Evolutionary conservation across 2,329 filamentous ascomycete species (phyloP).

Genomic region (Hypoxylon sp.): DNA sequence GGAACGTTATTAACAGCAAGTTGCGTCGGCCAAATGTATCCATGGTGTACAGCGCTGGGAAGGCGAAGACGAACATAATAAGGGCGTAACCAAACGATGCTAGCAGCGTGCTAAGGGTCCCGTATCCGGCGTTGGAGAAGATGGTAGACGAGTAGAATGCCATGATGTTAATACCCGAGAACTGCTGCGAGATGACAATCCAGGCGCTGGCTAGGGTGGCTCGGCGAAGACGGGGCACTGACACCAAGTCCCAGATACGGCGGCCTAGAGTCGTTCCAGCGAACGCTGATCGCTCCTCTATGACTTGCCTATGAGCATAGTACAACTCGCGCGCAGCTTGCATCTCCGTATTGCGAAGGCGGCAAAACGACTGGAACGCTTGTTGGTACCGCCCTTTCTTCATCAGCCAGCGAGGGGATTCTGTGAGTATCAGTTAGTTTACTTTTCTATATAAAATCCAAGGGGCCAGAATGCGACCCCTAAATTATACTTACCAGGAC

Average conservation of each 20-base stretch:
- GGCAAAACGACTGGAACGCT: conserved; percentile 25
- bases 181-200: conserved; percentile 31
- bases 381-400: conserved; percentile 29
- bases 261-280: conserved; percentile 21
- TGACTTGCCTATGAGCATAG: conserved; percentile 26
- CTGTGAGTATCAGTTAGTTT: conserved; percentile 13
- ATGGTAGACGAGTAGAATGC: conserved; percentile 28
- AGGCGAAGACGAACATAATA: conserved; percentile 28
- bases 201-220: conserved; percentile 22
- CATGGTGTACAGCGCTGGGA: conserved; percentile 29
- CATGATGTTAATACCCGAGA: conserved; percentile 27
- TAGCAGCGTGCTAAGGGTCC: conserved; percentile 20
- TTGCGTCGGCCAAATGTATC: conserved; percentile 25
- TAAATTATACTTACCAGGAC: conserved; percentile 26
- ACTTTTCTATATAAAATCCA: conserved; percentile 1
- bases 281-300: conserved; percentile 25
- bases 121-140: conserved; percentile 24
- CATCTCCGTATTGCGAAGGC: conserved; percentile 26
- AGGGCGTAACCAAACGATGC: conserved; percentile 24
- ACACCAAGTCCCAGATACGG: conserved; percentile 26
- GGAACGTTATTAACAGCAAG: conserved; percentile 19
- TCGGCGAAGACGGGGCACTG: conserved; percentile 21
- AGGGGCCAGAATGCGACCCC: background rate
- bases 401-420: conserved; percentile 29
- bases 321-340: conserved; percentile 25